Evolutionary conservation across 495 filamentous ascomycete genomes (phyloP).

Genomic region (Penicillium odoratum): DNA sequence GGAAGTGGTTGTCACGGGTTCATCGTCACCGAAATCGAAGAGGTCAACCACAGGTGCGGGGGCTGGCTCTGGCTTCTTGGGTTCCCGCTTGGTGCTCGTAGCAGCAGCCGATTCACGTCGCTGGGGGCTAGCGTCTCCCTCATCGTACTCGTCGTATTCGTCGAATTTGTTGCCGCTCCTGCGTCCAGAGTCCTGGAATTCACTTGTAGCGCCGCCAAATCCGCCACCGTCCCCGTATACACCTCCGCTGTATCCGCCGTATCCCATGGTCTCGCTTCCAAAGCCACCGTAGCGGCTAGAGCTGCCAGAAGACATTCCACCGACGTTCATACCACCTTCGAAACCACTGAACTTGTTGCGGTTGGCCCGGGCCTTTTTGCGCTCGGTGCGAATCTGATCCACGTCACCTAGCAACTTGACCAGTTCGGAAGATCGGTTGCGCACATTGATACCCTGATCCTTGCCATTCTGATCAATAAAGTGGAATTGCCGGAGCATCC

Average conservation of each 20-base stretch:
- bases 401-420: conserved; percentile 92
- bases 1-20: conserved; percentile 38
- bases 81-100: conserved; percentile 42
- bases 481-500: conserved; percentile 99
- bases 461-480: conserved; percentile 96
- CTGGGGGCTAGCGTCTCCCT: conserved; percentile 57
- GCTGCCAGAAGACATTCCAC: conserved; percentile 57
- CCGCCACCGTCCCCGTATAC: conserved; percentile 75
- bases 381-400: conserved; percentile 84
- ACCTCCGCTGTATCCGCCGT: conserved; percentile 80
- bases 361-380: conserved; percentile 89
- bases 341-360: conserved; percentile 94
- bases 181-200: conserved; percentile 67
- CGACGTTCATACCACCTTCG: conserved; percentile 70
- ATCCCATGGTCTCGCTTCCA: conserved; percentile 71
- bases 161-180: conserved; percentile 76
- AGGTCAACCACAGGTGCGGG: conserved; percentile 55
- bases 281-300: conserved; percentile 82
- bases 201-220: conserved; percentile 25
- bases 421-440: conserved; percentile 93
- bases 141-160: conserved; percentile 96
- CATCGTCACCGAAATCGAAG: conserved; percentile 82
- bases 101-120: conserved; percentile 47
- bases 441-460: conserved; percentile 97
- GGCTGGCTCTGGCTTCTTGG: conserved; percentile 72